Conservation (phyloP, 495 filamentous ascomycete genomes). For the Penicillium fimorum region DNA sequence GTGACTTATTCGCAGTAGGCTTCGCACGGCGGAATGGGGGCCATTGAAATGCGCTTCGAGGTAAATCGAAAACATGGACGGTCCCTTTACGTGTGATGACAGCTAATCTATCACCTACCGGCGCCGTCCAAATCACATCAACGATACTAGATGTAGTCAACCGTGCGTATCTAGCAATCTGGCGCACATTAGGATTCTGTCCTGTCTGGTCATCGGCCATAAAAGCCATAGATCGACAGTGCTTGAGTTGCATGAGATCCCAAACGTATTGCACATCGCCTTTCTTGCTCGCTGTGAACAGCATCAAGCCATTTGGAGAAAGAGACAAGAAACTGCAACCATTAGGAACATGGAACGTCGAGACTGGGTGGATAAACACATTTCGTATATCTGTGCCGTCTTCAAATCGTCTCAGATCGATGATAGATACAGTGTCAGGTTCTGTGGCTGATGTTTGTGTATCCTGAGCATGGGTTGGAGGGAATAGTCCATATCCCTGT, state of each 20-base stretch:
- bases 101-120: slow-evolving; percentile 75
- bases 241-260: slow-evolving; percentile 73
- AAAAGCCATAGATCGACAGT: slow-evolving; percentile 43
- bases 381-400: slow-evolving; percentile 39
- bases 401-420: slow-evolving; percentile 71
- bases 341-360: slow-evolving; percentile 75
- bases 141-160: slow-evolving; percentile 88
- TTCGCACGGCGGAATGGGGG: slow-evolving; percentile 72
- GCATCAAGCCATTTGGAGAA: slow-evolving; percentile 74
- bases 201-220: slow-evolving; percentile 35
- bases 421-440: slow-evolving; percentile 76
- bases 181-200: slow-evolving; percentile 60
- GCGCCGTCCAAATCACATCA: slow-evolving; percentile 83
- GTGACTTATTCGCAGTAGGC: slow-evolving; percentile 40
- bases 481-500: slow-evolving; percentile 52
- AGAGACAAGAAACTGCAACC: slow-evolving; percentile 93
- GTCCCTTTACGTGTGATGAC: slow-evolving; percentile 92
- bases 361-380: slow-evolving; percentile 57
- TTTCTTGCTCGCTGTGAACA: slow-evolving; percentile 88
- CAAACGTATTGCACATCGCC: slow-evolving; percentile 91
- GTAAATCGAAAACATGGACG: slow-evolving; percentile 84
- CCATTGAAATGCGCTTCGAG: slow-evolving; percentile 82
- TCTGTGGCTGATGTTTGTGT: slow-evolving; percentile 55
- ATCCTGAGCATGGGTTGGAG: slow-evolving; percentile 69
- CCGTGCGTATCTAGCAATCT: slow-evolving; percentile 81